These are phyloP conservation scores for Phoenix dactylifera DNA, from an alignment of 176 grass and related monocot species.

Conservation along the genomic window DNA sequence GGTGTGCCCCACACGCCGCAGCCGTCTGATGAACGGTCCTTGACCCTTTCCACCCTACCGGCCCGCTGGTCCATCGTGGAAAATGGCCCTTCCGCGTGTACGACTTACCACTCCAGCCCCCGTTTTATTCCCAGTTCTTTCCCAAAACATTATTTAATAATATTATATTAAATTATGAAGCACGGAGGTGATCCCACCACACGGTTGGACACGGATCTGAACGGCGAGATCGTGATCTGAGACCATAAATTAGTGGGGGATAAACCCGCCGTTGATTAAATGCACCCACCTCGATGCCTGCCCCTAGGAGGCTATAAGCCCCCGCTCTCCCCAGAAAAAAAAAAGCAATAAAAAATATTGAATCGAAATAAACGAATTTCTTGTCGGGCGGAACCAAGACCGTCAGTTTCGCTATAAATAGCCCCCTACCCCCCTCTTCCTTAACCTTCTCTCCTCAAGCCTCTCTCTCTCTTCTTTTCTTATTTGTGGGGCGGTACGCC, in stretches of 20 bases:
- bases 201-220: too few species aligned
- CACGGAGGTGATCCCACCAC: too few species aligned
- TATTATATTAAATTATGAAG: too few species aligned
- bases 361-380: slow-evolving; percentile 2
- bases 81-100: too few species aligned
- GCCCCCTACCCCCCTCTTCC: not conserved
- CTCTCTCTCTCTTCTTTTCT: not conserved
- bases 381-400: slow-evolving; percentile 17
- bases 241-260: too few species aligned
- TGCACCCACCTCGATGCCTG: not conserved
- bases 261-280: slow-evolving; percentile 8
- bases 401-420: slow-evolving; percentile 17
- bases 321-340: not conserved
- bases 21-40: not conserved
- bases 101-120: too few species aligned
- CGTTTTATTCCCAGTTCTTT: too few species aligned
- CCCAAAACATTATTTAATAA: too few species aligned
- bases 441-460: not conserved
- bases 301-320: too few species aligned
- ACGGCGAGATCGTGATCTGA: too few species aligned
- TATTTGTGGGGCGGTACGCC: too few species aligned
- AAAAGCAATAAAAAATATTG: slow-evolving; percentile 1
- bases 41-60: not conserved
- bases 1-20: slow-evolving; percentile 1
- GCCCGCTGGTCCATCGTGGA: too few species aligned